phyloP scores from a whole-genome alignment of 345 rosid genomes.

The Geranium rotundifolium region DNA sequence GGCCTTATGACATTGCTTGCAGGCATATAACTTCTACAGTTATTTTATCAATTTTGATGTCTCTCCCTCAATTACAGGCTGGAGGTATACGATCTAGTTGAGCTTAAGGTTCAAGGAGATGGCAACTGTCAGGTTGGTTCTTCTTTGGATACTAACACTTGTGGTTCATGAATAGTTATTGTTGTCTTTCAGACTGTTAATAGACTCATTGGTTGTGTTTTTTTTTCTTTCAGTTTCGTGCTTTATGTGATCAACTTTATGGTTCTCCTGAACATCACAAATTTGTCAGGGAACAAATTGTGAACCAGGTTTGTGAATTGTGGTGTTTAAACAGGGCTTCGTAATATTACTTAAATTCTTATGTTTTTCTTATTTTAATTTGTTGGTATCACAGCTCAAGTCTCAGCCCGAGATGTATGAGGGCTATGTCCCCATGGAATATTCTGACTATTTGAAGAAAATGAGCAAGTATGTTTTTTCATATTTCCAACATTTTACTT shows the following conservation, averaged over 20 bases:
- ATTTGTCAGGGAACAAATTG: slow-evolving; percentile 57
- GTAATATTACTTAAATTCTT: background rate
- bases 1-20: no score
- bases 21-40: background rate
- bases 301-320: slow-evolving; percentile 43
- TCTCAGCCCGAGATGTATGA: slow-evolving; percentile 29
- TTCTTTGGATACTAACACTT: background rate
- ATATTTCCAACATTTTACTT: background rate
- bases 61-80: slow-evolving; percentile 19
- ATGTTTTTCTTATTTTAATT: slow-evolving; percentile 1
- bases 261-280: slow-evolving; percentile 65
- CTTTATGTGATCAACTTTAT: slow-evolving; percentile 83
- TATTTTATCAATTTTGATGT: background rate
- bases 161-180: slow-evolving; percentile 3
- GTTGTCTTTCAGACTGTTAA: background rate
- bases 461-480: slow-evolving; percentile 33
- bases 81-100: slow-evolving; percentile 41
- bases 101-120: slow-evolving; percentile 59
- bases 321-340: background rate
- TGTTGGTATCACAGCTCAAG: slow-evolving; percentile 32
- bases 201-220: slow-evolving; percentile 11
- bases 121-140: slow-evolving; percentile 64
- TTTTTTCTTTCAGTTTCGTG: slow-evolving; percentile 59
- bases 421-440: slow-evolving; percentile 52
- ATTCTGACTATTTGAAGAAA: slow-evolving; percentile 43